These are phyloP conservation scores for Solanum paucissectum DNA, from an alignment of 257 asterid species.

Conservation along the genomic window DNA sequence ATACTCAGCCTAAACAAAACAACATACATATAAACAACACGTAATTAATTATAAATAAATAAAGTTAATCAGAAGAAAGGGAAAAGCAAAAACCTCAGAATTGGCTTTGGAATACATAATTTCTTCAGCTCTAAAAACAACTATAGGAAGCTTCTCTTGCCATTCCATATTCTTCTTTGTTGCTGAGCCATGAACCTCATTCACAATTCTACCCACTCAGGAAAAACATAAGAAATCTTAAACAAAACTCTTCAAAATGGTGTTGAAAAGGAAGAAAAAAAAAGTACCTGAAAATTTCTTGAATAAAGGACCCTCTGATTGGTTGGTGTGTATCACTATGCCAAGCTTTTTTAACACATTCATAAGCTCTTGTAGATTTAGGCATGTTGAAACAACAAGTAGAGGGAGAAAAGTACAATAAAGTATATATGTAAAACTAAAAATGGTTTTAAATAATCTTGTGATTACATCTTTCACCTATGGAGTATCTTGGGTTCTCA, in stretches of 20 bases:
- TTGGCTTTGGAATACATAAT: conserved; percentile 91
- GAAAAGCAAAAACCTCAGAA: conserved; percentile 47
- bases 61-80: neutral
- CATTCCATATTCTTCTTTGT: conserved; percentile 86
- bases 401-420: neutral
- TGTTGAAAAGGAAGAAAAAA: neutral
- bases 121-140: conserved; percentile 84
- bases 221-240: neutral
- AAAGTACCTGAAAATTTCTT: conserved; percentile 79
- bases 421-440: neutral
- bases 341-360: conserved; percentile 97
- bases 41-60: too few species aligned
- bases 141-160: conserved; percentile 93
- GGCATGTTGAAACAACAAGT: conserved; percentile 49
- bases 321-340: conserved; percentile 88
- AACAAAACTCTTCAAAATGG: neutral
- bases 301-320: conserved; percentile 83
- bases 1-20: conserved; percentile 65
- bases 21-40: neutral
- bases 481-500: neutral
- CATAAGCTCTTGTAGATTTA: conserved; percentile 84
- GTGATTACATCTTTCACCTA: neutral
- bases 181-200: conserved; percentile 54
- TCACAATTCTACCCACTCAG: conserved; percentile 27
- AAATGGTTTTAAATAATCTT: neutral